phyloP scores from a whole-genome alignment of 1,284 basidiomycete species.

The Polyporus tsugae region DNA sequence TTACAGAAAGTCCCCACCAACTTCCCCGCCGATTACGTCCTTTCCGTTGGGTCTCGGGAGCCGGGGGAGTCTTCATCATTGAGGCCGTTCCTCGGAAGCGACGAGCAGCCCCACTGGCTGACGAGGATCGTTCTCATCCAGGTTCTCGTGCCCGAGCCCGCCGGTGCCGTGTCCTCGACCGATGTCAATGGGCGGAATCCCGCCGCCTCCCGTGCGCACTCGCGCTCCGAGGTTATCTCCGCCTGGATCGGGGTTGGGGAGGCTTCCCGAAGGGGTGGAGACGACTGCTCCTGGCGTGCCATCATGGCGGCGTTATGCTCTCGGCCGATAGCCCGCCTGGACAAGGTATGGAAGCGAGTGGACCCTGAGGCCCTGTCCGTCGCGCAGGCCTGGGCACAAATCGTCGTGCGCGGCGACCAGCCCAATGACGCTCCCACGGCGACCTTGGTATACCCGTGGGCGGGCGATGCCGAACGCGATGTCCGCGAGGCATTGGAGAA shows the following conservation, averaged over 20 bases:
- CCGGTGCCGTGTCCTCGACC: slow-evolving; percentile 29
- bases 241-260: slow-evolving; percentile 79
- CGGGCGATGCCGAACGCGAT: slow-evolving; percentile 57
- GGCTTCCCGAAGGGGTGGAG: slow-evolving; percentile 68
- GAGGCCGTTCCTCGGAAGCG: slow-evolving; percentile 66
- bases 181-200: slow-evolving; percentile 48
- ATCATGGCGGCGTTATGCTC: slow-evolving; percentile 73
- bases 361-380: slow-evolving; percentile 61
- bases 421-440: slow-evolving; percentile 46
- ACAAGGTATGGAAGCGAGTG: slow-evolving; percentile 80
- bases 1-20: slow-evolving; percentile 59
- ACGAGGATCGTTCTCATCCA: slow-evolving; percentile 75
- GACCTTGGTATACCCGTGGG: slow-evolving; percentile 71
- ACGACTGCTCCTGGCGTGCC: slow-evolving; percentile 80
- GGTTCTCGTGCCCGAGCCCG: slow-evolving; percentile 65
- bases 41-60: slow-evolving; percentile 40
- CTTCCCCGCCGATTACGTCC: slow-evolving; percentile 56
- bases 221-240: slow-evolving; percentile 74
- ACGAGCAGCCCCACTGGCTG: slow-evolving; percentile 79
- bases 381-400: slow-evolving; percentile 72
- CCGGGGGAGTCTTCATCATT: slow-evolving; percentile 18
- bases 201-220: slow-evolving; percentile 64
- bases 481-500: slow-evolving; percentile 53
- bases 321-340: slow-evolving; percentile 74
- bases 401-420: slow-evolving; percentile 47